Evolutionary conservation across 768 basidiomycete species (phyloP).

Genomic region (Coprinellus micaceus): DNA sequence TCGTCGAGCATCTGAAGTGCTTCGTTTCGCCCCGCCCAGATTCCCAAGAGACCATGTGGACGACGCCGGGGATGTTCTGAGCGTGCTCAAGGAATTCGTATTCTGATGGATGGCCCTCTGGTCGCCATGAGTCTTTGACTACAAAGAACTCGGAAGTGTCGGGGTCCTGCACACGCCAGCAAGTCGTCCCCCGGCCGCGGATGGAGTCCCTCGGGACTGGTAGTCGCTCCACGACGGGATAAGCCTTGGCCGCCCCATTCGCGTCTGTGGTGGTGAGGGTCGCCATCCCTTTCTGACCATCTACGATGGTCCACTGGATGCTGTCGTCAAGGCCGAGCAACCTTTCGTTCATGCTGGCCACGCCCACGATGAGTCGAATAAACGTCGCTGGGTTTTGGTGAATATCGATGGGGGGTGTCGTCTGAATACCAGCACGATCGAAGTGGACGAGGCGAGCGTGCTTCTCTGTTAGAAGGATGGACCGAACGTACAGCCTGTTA

Average conservation of each 20-base stretch:
- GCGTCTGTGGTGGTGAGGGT: neutral
- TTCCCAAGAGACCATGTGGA: neutral
- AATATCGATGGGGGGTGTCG: neutral
- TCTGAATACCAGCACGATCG: neutral
- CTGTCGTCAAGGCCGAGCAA: neutral
- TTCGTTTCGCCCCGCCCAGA: neutral
- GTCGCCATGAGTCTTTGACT: neutral
- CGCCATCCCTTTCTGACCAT: neutral
- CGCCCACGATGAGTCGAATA: neutral
- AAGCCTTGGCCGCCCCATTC: neutral
- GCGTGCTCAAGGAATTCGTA: neutral
- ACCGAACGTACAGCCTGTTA: neutral
- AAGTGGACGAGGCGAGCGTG: conserved; percentile 1
- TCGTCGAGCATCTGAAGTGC: neutral
- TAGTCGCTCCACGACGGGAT: neutral
- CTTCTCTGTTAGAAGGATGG: neutral
- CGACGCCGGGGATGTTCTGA: neutral
- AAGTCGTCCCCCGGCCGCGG: neutral
- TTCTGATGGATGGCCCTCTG: neutral
- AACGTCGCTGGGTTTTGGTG: neutral
- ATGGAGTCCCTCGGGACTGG: neutral
- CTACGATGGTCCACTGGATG: neutral
- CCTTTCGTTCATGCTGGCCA: neutral
- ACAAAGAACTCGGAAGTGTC: neutral
- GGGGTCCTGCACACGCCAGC: neutral